These are phyloP conservation scores for Sporothrix globosa DNA, from an alignment of 2,329 filamentous ascomycete species.

Conservation along the genomic window DNA sequence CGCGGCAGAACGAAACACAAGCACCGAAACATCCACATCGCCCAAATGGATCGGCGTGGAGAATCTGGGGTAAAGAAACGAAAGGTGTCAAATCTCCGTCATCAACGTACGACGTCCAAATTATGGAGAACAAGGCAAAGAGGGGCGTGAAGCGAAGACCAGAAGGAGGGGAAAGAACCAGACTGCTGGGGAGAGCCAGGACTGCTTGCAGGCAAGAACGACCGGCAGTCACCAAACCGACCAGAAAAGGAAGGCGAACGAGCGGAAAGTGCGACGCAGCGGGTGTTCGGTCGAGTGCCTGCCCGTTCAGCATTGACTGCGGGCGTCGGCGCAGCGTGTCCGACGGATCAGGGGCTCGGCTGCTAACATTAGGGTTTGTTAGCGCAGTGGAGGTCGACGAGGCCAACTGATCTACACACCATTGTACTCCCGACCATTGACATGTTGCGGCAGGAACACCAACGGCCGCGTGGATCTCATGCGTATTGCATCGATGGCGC, in stretches of 20 bases:
- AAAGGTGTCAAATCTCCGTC: constrained; percentile 8
- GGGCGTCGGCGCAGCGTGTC: constrained; percentile 21
- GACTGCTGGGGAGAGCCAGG: neutral
- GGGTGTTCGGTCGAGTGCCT: neutral
- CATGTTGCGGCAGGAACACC: no score
- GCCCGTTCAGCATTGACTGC: neutral
- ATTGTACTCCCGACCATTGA: neutral
- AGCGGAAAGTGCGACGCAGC: neutral
- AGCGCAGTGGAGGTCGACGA: neutral
- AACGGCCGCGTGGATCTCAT: neutral
- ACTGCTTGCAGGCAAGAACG: neutral
- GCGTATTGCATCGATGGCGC: neutral
- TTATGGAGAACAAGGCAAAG: neutral
- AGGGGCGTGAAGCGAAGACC: neutral
- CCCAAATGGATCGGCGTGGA: neutral
- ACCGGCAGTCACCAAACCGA: neutral
- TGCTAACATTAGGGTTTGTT: neutral
- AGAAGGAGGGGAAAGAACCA: neutral
- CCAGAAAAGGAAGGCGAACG: neutral
- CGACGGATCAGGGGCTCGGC: neutral
- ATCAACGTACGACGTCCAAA: neutral
- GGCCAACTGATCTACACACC: no score
- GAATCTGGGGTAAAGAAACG: constrained; percentile 25
- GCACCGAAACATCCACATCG: neutral
- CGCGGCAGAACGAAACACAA: neutral